Evolutionary conservation across 176 grass and related monocot genomes (phyloP).

Genomic region (Ensete glaucum): DNA sequence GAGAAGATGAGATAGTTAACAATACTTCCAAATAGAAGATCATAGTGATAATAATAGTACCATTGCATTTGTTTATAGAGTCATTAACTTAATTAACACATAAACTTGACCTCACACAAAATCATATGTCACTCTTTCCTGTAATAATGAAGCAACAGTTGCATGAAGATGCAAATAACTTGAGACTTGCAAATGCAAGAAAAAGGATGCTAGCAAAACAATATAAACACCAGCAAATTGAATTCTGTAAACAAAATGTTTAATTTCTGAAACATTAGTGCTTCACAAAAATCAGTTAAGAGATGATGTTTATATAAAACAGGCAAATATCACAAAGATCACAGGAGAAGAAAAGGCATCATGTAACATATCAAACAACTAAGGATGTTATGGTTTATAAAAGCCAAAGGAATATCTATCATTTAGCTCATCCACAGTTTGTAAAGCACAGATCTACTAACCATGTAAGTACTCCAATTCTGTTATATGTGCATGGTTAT

Average conservation of each 20-base stretch:
- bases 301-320: neutral
- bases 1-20: too few species aligned
- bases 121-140: neutral
- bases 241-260: neutral
- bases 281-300: neutral
- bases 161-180: neutral
- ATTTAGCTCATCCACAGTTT: neutral
- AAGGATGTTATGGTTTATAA: too few species aligned
- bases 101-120: too few species aligned
- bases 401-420: neutral
- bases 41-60: too few species aligned
- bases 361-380: too few species aligned
- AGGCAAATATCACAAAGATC: neutral
- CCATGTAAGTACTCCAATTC: slow-evolving; percentile 17
- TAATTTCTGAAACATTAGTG: neutral
- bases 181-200: neutral
- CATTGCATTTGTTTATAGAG: too few species aligned
- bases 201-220: neutral
- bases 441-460: slow-evolving; percentile 1
- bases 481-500: slow-evolving; percentile 7
- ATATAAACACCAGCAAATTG: neutral
- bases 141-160: neutral
- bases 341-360: too few species aligned
- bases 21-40: too few species aligned
- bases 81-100: too few species aligned